Conservation (phyloP, 2,329 filamentous ascomycete species). For the Hypoxylon sp. region DNA sequence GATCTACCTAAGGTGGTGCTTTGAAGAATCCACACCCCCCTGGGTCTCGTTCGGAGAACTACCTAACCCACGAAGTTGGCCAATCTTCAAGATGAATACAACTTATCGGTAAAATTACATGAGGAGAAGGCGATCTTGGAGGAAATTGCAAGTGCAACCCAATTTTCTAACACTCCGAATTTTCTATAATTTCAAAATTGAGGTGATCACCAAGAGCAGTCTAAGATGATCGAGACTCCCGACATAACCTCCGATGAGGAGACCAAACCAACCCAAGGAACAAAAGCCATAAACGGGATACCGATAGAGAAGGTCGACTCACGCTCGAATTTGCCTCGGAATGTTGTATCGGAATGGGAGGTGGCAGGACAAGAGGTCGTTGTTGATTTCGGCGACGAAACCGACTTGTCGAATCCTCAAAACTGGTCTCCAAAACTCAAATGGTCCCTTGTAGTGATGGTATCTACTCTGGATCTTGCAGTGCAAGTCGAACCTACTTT, state of each 20-base stretch:
- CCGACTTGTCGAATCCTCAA: constrained; percentile 25
- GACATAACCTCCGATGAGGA: background rate
- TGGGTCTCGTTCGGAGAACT: background rate
- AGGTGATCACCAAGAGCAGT: background rate
- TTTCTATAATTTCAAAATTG: background rate
- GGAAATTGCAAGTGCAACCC: background rate
- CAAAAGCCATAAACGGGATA: background rate
- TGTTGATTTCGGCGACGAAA: constrained; percentile 25
- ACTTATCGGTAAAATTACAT: background rate
- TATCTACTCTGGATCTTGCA: constrained; percentile 25
- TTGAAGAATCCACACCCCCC: background rate
- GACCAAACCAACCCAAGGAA: background rate
- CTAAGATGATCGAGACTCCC: background rate
- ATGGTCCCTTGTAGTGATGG: constrained; percentile 25
- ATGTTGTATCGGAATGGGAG: background rate
- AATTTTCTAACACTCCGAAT: background rate
- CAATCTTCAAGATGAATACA: background rate
- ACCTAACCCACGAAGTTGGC: background rate
- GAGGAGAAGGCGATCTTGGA: background rate
- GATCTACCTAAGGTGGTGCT: background rate
- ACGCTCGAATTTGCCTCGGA: background rate
- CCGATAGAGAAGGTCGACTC: background rate
- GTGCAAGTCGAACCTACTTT: background rate
- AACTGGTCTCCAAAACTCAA: constrained; percentile 31
- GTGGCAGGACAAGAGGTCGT: background rate